A percentile compares a stretch with the other conserved stretches of the same genome.
These are phyloP conservation scores for Kuraishia piskuri DNA, from an alignment of 805 yeast species.

Conservation along the genomic window DNA sequence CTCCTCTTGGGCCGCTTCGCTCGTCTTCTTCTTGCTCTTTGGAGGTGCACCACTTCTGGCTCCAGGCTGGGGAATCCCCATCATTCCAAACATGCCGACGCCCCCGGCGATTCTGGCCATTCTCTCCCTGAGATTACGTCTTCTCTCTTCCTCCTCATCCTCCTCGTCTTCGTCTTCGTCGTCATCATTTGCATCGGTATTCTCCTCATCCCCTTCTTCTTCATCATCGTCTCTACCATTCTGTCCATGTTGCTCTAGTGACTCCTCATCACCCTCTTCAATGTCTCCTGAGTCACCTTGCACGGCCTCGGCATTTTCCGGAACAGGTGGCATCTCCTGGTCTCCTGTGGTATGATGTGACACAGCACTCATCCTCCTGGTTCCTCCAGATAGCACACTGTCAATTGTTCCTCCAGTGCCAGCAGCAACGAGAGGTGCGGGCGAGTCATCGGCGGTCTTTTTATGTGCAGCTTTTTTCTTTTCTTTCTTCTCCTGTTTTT, in stretches of 20 bases:
- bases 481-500: slow-evolving; percentile 5
- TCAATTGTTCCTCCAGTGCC: background rate
- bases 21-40: slow-evolving; percentile 14
- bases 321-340: slow-evolving; percentile 2
- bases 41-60: slow-evolving; percentile 10
- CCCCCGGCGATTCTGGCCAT: slow-evolving; percentile 97
- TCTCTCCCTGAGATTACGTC: slow-evolving; percentile 75
- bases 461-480: slow-evolving; percentile 19
- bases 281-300: slow-evolving; percentile 8
- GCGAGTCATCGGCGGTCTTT: slow-evolving; percentile 7
- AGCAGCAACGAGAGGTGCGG: background rate
- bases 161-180: slow-evolving; percentile 50
- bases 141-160: slow-evolving; percentile 68
- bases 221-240: slow-evolving; percentile 15
- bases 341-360: slow-evolving; percentile 1
- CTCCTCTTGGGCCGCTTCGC: slow-evolving; percentile 15
- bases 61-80: slow-evolving; percentile 34
- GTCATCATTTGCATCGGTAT: slow-evolving; percentile 38
- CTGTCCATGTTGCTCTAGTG: no score
- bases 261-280: slow-evolving; percentile 15
- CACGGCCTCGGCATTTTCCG: slow-evolving; percentile 7
- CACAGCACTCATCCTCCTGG: background rate
- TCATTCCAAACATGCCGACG: slow-evolving; percentile 69
- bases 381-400: background rate
- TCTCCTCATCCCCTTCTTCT: slow-evolving; percentile 25